These are phyloP conservation scores for Fusarium graminum DNA, from an alignment of 2,329 filamentous ascomycete genomes.

Conservation along the genomic window DNA sequence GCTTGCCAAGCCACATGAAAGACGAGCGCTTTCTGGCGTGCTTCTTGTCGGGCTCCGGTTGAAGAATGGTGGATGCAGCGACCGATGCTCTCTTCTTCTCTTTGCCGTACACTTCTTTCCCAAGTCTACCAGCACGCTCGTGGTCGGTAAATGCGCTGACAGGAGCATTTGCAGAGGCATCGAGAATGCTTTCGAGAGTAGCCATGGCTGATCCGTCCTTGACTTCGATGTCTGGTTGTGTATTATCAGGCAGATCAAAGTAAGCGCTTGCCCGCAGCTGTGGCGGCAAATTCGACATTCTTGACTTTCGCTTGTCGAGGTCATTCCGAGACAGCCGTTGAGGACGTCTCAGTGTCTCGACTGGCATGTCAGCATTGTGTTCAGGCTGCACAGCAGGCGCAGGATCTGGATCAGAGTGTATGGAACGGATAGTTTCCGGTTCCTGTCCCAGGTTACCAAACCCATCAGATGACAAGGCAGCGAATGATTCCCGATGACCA, in stretches of 20 bases:
- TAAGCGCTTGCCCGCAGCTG: slow-evolving; percentile 92
- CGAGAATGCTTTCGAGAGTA: slow-evolving; percentile 90
- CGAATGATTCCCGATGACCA: slow-evolving; percentile 55
- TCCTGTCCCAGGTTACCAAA: slow-evolving; percentile 39
- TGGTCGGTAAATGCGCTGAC: slow-evolving; percentile 94
- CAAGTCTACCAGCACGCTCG: slow-evolving; percentile 80
- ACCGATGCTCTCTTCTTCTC: slow-evolving; percentile 64
- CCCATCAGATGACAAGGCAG: slow-evolving; percentile 50
- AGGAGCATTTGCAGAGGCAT: slow-evolving; percentile 88
- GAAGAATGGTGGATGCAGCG: slow-evolving; percentile 47
- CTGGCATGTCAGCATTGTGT: slow-evolving; percentile 30
- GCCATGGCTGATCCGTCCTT: slow-evolving; percentile 86
- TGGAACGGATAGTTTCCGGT: slow-evolving; percentile 33
- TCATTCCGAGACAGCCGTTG: slow-evolving; percentile 53
- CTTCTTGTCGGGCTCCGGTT: slow-evolving; percentile 41
- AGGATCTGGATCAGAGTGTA: slow-evolving; percentile 34
- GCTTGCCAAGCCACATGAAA: slow-evolving; percentile 62
- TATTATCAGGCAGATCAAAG: slow-evolving; percentile 77
- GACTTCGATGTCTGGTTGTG: slow-evolving; percentile 65
- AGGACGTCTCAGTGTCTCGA: slow-evolving; percentile 51
- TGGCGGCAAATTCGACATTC: slow-evolving; percentile 71
- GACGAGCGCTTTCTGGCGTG: slow-evolving; percentile 62
- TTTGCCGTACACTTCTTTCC: slow-evolving; percentile 79
- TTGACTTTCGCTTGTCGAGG: slow-evolving; percentile 53
- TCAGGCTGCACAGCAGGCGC: slow-evolving; percentile 33